Conservation (phyloP, 1,284 basidiomycete genomes). For the Phylloporus sp. region DNA sequence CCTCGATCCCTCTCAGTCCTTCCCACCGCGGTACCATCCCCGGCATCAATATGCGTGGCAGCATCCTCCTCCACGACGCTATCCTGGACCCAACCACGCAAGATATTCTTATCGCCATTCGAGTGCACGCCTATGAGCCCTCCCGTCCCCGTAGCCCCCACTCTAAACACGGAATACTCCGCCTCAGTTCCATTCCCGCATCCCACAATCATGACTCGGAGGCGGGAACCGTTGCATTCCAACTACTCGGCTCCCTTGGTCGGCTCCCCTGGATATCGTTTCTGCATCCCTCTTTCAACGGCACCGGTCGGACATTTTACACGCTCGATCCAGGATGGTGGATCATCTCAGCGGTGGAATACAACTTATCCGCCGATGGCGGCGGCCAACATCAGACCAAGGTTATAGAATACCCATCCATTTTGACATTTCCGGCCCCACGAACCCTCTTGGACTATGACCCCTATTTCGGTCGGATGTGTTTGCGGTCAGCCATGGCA, state of each 20-base stretch:
- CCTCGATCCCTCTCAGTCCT: not conserved
- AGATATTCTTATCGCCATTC: not conserved
- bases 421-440: conserved; percentile 11
- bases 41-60: not conserved
- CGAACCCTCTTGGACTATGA: conserved; percentile 23
- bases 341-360: not conserved
- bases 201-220: not conserved
- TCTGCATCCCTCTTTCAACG: not conserved
- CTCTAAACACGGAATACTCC: not conserved
- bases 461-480: conserved; percentile 25
- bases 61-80: not conserved
- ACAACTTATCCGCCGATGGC: not conserved
- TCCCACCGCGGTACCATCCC: not conserved
- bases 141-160: not conserved
- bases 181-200: not conserved
- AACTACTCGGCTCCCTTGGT: not conserved
- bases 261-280: not conserved
- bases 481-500: conserved; percentile 9
- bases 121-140: not conserved
- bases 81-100: not conserved
- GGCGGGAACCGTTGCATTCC: not conserved
- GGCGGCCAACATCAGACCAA: not conserved
- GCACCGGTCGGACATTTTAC: not conserved
- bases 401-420: conserved; percentile 11
- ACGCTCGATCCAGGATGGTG: not conserved